Base-by-base conservation (phyloP, 2,329 filamentous ascomycete species). In the Alternaria infectoria region DNA sequence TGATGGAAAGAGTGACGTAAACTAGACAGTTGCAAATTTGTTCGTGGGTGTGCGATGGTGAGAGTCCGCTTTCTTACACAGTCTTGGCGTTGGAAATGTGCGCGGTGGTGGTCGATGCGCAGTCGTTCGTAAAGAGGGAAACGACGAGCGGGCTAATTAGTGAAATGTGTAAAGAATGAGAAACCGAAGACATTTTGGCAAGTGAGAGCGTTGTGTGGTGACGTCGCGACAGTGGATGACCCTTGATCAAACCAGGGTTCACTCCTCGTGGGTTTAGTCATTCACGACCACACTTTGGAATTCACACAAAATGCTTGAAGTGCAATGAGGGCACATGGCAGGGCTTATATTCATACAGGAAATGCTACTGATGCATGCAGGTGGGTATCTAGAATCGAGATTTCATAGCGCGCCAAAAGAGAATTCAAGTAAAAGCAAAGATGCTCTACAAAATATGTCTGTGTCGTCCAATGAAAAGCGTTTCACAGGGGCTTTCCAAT, bases 171-270 rank as follows among this genome's bases (percentile, higher is more conserved):
- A 52, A 40, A 36, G 13, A 52, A 52, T 12, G 49, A 52, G 30
- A 12, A 15, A 15, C 49, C 36, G 49, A 52, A 52, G 49, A 52
- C 49, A 52, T 52, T 40, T 52, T 52, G 28, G 49, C 28, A 40
- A 52, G 49, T 52, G 49, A 52, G 21, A 36, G 19, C 13, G 49
- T 52, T 52, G 49, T 52, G 49, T 52, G 28, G 19, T 52, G 30
- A 52, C 49, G 32, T 40, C 8, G 28, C 19, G 23, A 44, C 23
- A 11, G 36, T 44, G 52, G 52, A 44, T 54, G 30, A 44, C 36
- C 52, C 52, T 54, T n/a, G 58, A 52, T 28, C 46, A 52, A 61
- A 52, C 46, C 40, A 49, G 26, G n/a, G 26, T 58, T 57, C 46
- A 51, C 54, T 32, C 32, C 26, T 36, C 19, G 21, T 40, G 17